Evolutionary conservation across 768 basidiomycete species (phyloP), one percentile per base, ranked within the genome.

Genomic region (Auriscalpium microsporum): DNA sequence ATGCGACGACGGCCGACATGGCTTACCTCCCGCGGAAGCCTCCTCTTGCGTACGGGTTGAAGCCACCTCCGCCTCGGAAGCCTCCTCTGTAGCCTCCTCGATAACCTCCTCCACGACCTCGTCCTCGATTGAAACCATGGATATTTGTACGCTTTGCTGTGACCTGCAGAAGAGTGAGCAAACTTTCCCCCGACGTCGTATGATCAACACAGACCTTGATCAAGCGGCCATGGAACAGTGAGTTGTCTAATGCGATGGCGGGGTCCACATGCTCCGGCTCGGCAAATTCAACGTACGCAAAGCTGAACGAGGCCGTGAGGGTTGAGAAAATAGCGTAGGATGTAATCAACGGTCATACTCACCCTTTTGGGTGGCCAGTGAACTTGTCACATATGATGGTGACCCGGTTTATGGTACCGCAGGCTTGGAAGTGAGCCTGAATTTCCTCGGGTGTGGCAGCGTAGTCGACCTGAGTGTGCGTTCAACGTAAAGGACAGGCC

Each of bases 371-470:
- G 73, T 97, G 94, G 48, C 96, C 96, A 21, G 95, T 98, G 72
- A 95, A 98, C 75, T 98, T 98, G 80, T 99, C 96, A 71, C 95
- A 98, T 33, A 99, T 84, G 66, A 99, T 99, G 1, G 96, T 99
- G 45, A 99, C 94, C 64, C 96, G 84, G 74, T 99, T 99, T 72
- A 99, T 99, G 14, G 90, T 92, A 7, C 96, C 96, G 67, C 94
- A 98, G 14, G 94, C 86, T 68, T 94, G 90, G 74, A 99, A 99
- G 70, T 98, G 95, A 16, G 78, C 83, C 74, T 98, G 96, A 50
- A 99, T 94, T 69, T 99, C 96, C 72, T 98, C 96, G 16, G 96
- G 96, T 14, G 96, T 96, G 10, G 95, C 88, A 52, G 84, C 79
- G 69, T 98, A 99, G 75, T 99, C 96, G 55, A 99, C 96, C 96